Evolutionary conservation across 2,329 filamentous ascomycete genomes (phyloP).

Genomic region (Colletotrichum neosansevieriae): DNA sequence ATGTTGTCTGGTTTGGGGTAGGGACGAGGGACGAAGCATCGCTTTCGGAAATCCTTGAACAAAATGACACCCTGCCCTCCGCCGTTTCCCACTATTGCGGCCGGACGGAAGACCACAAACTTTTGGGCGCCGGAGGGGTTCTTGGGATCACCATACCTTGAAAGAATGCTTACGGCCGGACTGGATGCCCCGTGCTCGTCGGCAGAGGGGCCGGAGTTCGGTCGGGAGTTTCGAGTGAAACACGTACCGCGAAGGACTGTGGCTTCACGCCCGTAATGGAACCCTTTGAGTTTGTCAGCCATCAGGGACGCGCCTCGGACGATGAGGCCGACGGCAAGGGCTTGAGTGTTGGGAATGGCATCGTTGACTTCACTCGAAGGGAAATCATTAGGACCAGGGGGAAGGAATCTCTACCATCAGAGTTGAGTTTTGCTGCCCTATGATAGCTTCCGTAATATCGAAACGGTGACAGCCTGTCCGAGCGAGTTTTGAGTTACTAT

Average conservation of each 20-base stretch:
- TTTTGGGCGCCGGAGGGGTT: slow-evolving; percentile 14
- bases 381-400: neutral
- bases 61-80: slow-evolving; percentile 1
- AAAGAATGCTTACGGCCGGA: slow-evolving; percentile 13
- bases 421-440: slow-evolving; percentile 18
- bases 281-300: slow-evolving; percentile 21
- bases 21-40: slow-evolving; percentile 10
- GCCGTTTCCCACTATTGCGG: slow-evolving; percentile 3
- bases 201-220: slow-evolving; percentile 32
- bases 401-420: neutral
- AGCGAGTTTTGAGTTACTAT: slow-evolving; percentile 15
- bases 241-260: slow-evolving; percentile 5
- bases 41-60: slow-evolving; percentile 28
- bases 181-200: slow-evolving; percentile 27
- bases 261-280: slow-evolving; percentile 6
- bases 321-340: neutral
- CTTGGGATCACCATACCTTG: slow-evolving; percentile 1
- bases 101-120: slow-evolving; percentile 17
- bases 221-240: slow-evolving; percentile 31
- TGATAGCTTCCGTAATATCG: slow-evolving; percentile 12
- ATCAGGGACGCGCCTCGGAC: slow-evolving; percentile 25
- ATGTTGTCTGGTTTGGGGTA: slow-evolving; percentile 18
- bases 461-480: slow-evolving; percentile 34
- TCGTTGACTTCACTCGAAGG: slow-evolving; percentile 16
- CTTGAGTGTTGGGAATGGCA: neutral